These are phyloP conservation scores for Dryadomyces sulphureus DNA, from an alignment of 2,329 filamentous ascomycete species.

Conservation along the genomic window DNA sequence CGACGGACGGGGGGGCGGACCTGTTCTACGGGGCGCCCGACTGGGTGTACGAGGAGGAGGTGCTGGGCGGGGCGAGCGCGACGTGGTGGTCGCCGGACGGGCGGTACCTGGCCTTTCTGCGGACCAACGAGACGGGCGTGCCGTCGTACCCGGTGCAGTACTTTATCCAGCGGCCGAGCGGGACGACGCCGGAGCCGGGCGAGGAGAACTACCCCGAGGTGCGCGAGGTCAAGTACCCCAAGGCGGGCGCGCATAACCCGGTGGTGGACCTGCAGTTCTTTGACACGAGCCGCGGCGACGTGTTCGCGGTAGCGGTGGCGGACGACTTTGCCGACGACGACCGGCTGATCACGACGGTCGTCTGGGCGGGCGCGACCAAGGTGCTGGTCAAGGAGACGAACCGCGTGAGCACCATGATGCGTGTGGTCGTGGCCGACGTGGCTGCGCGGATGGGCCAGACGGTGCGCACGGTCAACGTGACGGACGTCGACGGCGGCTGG, in stretches of 20 bases:
- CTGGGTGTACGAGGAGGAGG: slow-evolving; percentile 88
- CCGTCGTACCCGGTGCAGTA: slow-evolving; percentile 89
- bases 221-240: slow-evolving; percentile 89
- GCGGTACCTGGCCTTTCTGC: slow-evolving; percentile 76
- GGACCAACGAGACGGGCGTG: slow-evolving; percentile 85
- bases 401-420: slow-evolving; percentile 81
- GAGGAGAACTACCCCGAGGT: slow-evolving; percentile 86
- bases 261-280: slow-evolving; percentile 81
- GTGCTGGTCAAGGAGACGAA: slow-evolving; percentile 87
- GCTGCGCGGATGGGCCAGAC: slow-evolving; percentile 57
- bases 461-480: slow-evolving; percentile 65
- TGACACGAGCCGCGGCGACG: slow-evolving; percentile 60
- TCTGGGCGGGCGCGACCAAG: slow-evolving; percentile 69
- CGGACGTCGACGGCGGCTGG: slow-evolving; percentile 87
- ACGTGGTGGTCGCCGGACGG: slow-evolving; percentile 95
- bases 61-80: slow-evolving; percentile 63
- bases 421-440: slow-evolving; percentile 75
- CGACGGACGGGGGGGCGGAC: slow-evolving; percentile 71
- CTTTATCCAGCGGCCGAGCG: slow-evolving; percentile 77
- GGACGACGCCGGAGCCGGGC: slow-evolving; percentile 48
- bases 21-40: slow-evolving; percentile 94
- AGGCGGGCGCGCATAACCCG: slow-evolving; percentile 86
- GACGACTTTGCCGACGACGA: slow-evolving; percentile 69
- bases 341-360: slow-evolving; percentile 79
- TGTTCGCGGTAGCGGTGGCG: slow-evolving; percentile 65